Conservation (phyloP, 495 filamentous ascomycete species). For the Bacidia rubella region DNA sequence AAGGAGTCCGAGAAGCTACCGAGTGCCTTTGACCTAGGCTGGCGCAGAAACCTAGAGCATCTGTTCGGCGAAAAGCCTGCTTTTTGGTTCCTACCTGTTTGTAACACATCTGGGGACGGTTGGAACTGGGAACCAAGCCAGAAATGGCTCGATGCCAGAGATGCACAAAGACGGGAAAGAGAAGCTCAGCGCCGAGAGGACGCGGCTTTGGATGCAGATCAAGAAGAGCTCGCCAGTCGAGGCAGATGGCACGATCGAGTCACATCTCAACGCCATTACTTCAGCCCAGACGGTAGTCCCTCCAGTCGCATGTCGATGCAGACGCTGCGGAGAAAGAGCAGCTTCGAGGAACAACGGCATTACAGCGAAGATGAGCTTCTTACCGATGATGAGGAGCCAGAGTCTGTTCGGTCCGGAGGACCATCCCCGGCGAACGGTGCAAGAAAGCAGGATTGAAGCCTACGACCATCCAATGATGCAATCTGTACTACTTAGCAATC, state of each 20-base stretch:
- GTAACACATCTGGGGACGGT: slow-evolving; percentile 79
- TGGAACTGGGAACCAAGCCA: slow-evolving; percentile 83
- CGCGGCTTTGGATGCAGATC: slow-evolving; percentile 7
- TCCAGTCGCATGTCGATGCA: slow-evolving; percentile 40
- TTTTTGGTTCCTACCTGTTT: slow-evolving; percentile 69
- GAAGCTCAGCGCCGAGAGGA: slow-evolving; percentile 37
- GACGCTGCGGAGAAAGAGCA: slow-evolving; percentile 32
- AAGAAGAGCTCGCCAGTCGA: slow-evolving; percentile 9
- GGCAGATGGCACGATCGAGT: slow-evolving; percentile 18
- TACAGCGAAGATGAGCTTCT: background rate
- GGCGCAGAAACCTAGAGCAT: slow-evolving; percentile 61
- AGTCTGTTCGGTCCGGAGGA: background rate
- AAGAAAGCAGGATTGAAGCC: background rate
- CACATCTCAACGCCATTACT: slow-evolving; percentile 8
- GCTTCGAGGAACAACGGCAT: slow-evolving; percentile 24
- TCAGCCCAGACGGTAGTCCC: slow-evolving; percentile 25
- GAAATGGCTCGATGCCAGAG: slow-evolving; percentile 54
- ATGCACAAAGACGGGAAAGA: slow-evolving; percentile 42
- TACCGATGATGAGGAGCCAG: too few relatives aligned
- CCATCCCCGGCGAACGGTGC: background rate
- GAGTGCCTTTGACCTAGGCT: slow-evolving; percentile 84
- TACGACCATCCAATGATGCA: background rate
- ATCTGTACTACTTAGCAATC: background rate
- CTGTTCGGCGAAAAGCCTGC: slow-evolving; percentile 62
- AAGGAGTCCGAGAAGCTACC: slow-evolving; percentile 74